Conservation (phyloP, 331 rosid species). For the Spiraea crenata region DNA sequence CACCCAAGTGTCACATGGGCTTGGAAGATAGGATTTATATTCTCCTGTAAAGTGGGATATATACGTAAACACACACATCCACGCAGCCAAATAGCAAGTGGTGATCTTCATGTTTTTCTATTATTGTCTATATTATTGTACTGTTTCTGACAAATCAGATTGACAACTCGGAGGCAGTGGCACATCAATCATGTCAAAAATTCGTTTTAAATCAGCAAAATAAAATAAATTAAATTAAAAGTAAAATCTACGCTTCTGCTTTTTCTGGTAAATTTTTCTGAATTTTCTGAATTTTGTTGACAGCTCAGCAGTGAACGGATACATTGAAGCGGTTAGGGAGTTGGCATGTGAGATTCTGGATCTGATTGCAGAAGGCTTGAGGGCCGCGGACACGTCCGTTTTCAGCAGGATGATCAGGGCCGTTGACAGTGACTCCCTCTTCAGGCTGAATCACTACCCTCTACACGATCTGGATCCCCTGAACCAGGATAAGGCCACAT, state of each 20-base stretch:
- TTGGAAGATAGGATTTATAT: background rate
- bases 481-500: conserved; percentile 24
- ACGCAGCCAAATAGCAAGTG: background rate
- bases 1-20: background rate
- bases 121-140: conserved; percentile 13
- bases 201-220: background rate
- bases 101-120: background rate
- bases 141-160: conserved; percentile 28
- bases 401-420: conserved; percentile 63
- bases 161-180: conserved; percentile 32
- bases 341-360: conserved; percentile 80
- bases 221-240: background rate
- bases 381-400: conserved; percentile 48
- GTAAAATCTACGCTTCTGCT: background rate
- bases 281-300: background rate
- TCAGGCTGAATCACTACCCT: conserved; percentile 89
- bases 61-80: background rate
- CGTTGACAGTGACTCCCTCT: conserved; percentile 59
- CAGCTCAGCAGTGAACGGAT: conserved; percentile 52
- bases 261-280: too few relatives aligned
- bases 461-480: background rate
- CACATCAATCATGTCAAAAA: conserved; percentile 28
- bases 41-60: conserved; percentile 12
- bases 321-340: conserved; percentile 51
- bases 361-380: conserved; percentile 66